Evolutionary conservation across 208 protist genomes (phyloP), one percentile per base, ranked within the genome.

Genomic region (Leishmania braziliensis): DNA sequence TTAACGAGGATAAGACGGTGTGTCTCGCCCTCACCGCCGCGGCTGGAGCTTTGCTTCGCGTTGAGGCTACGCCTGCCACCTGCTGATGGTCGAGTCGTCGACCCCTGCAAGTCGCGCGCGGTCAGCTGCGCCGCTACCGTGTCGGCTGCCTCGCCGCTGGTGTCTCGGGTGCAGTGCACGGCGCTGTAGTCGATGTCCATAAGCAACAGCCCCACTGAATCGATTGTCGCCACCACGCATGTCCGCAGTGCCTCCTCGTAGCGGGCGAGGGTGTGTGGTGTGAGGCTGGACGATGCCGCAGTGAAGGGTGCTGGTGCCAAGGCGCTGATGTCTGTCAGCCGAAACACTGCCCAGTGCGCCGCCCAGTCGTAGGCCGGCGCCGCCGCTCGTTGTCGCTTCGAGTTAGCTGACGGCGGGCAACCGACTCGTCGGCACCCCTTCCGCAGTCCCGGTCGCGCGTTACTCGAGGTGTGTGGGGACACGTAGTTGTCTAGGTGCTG

Each of bases 161-260:
- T 36, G 10, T 48, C 10, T 53, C 50, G 33, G 73, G 46, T 62
- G 56, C 29, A 29, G 74, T 80, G 74, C 14, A 91, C 72, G 20
- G 65, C 70, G 83, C 81, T 82, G 80, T 96, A 96, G 77, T 96
- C 92, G 29, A 89, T 82, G 65, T 92, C 92, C 12, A 78, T 75
- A 3, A 91, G 81, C 39, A 96, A 83, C 58, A 93, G 75, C 2
- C 78, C 90, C 33, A 92, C 78, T 18, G 62, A 83, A 50, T 91
- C 86, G 0, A 82, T 66, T 16, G 81, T 91, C 29, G 90, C 90
- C 54, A 96, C 88, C 16, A 92, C 76, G 62, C 90, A 94, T n/a
- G 71, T 82, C 0, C 88, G 83, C 66, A 94, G 60, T 6, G 66
- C 79, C 20, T 89, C 85, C 63, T 83, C 60, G 56, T 66, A 53